Evolutionary conservation across 2,329 filamentous ascomycete species (phyloP).

Genomic region (Exophiala alcalophila): DNA sequence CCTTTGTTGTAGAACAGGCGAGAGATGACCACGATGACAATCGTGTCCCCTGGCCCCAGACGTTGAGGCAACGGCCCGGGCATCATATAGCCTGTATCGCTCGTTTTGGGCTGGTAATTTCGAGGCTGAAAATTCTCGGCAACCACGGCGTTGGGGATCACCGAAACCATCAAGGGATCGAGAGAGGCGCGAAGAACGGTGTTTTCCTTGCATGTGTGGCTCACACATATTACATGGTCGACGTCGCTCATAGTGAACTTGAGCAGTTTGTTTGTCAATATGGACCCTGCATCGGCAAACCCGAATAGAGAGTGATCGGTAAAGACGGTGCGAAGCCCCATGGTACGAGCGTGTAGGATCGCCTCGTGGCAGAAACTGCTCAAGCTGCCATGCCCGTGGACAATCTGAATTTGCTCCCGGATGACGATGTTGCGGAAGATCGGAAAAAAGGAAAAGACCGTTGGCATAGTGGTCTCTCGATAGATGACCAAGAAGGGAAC

Average conservation of each 20-base stretch:
- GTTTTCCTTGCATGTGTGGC: constrained; percentile 98
- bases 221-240: constrained; percentile 97
- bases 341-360: constrained; percentile 89
- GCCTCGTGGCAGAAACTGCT: constrained; percentile 93
- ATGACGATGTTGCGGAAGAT: constrained; percentile 96
- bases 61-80: constrained; percentile 58
- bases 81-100: constrained; percentile 33
- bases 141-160: constrained; percentile 95
- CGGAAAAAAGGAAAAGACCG: constrained; percentile 97
- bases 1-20: constrained; percentile 99
- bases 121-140: constrained; percentile 89
- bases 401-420: constrained; percentile 91
- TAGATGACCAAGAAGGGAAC: constrained; percentile 96
- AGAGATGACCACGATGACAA: constrained; percentile 96
- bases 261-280: constrained; percentile 92
- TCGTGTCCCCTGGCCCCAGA: constrained; percentile 76
- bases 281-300: constrained; percentile 93
- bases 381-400: constrained; percentile 93
- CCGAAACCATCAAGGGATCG: constrained; percentile 94
- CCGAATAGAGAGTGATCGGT: constrained; percentile 97
- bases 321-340: constrained; percentile 93
- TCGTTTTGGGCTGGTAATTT: constrained; percentile 48
- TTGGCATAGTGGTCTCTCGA: constrained; percentile 87
- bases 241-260: constrained; percentile 97
- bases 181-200: constrained; percentile 91